Evolutionary conservation across 192 early-diverging fungal species (phyloP).

Genomic region (Diversispora epigaea): DNA sequence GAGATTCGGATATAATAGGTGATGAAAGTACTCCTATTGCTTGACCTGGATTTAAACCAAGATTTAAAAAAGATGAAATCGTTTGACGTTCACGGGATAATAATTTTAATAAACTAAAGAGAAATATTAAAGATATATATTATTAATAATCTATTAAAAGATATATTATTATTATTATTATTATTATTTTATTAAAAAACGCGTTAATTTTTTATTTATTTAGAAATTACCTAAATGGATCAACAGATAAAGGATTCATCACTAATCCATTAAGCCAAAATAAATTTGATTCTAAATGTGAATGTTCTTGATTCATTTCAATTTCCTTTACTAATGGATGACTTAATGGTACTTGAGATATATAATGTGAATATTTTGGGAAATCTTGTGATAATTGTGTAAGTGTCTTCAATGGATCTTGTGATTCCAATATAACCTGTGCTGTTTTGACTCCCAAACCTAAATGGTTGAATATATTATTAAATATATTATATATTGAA

Average conservation of each 20-base stretch:
- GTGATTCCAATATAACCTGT: constrained; percentile 64
- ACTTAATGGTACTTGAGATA: constrained; percentile 58
- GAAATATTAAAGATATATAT: not conserved
- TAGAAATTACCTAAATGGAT: constrained; percentile 61
- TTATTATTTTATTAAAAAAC: too few relatives aligned
- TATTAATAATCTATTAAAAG: not conserved
- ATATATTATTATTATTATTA: not conserved
- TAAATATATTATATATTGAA: not conserved
- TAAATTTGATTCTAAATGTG: constrained; percentile 34
- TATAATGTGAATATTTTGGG: constrained; percentile 82
- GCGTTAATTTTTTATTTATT: not conserved
- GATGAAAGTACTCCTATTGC: constrained; percentile 43
- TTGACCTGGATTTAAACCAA: constrained; percentile 44
- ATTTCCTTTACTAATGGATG: constrained; percentile 47
- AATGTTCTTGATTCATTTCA: constrained; percentile 29
- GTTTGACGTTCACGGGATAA: constrained; percentile 55
- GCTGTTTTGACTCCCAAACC: constrained; percentile 71
- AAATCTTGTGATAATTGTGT: constrained; percentile 76
- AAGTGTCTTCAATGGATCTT: constrained; percentile 64
- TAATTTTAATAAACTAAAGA: constrained; percentile 53
- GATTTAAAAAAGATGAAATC: constrained; percentile 46
- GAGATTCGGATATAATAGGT: constrained; percentile 23
- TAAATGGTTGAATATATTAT: not conserved
- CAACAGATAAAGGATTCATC: constrained; percentile 52
- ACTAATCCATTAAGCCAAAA: constrained; percentile 68